Conservation (phyloP, 208 protist genomes). For the Cochliopodium minus region DNA sequence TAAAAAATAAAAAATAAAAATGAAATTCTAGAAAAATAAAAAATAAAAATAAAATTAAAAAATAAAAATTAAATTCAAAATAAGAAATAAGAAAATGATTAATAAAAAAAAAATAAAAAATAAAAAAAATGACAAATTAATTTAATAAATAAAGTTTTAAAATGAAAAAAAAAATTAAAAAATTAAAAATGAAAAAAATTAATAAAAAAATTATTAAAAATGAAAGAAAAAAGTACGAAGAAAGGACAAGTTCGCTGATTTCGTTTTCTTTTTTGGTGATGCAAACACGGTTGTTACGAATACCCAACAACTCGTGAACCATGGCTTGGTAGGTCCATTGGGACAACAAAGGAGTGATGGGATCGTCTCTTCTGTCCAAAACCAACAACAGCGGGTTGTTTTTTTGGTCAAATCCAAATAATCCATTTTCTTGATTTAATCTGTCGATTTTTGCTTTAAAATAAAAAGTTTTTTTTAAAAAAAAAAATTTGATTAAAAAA, state of each 20-base stretch:
- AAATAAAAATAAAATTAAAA: no score
- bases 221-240: constrained; percentile 9
- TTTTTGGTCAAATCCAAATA: constrained; percentile 12
- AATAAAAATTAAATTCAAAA: no score
- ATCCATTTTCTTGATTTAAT: constrained; percentile 17
- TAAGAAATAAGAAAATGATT: no score
- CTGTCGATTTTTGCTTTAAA: not conserved
- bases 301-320: constrained; percentile 85
- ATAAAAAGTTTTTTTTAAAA: constrained; percentile 12
- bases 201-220: no score
- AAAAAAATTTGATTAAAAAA: not conserved
- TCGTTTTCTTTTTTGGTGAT: not conserved
- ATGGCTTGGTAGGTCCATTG: constrained; percentile 98
- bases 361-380: constrained; percentile 57
- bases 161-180: no score
- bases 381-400: constrained; percentile 41
- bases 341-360: constrained; percentile 81
- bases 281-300: constrained; percentile 67
- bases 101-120: no score
- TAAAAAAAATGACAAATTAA: no score
- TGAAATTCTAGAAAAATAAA: no score
- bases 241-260: constrained; percentile 9
- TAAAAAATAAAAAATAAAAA: no score
- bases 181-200: no score
- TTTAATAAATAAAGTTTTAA: no score